These are phyloP conservation scores for Panus rudis DNA, from an alignment of 768 basidiomycete species.

Conservation along the genomic window DNA sequence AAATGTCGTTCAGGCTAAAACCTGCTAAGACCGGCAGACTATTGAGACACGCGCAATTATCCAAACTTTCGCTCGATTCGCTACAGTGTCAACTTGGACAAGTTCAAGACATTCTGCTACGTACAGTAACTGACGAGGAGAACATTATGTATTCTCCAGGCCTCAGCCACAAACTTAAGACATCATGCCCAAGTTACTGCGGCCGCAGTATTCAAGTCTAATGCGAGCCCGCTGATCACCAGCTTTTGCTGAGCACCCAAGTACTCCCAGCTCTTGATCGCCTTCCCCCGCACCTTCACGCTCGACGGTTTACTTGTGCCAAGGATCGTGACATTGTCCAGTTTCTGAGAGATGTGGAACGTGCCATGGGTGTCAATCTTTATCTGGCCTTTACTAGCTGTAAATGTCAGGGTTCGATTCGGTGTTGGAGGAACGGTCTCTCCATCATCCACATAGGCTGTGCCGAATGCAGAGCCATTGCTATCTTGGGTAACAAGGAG, in stretches of 20 bases:
- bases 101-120: too few species aligned
- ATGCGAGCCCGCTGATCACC: conserved; percentile 28
- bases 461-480: conserved; percentile 46
- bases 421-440: conserved; percentile 52
- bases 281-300: conserved; percentile 34
- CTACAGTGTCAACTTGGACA: too few species aligned
- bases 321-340: conserved; percentile 51
- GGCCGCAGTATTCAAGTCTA: conserved; percentile 36
- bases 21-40: too few species aligned
- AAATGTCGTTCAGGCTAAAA: too few species aligned
- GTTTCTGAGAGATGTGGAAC: conserved; percentile 39
- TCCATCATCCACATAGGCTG: conserved; percentile 68
- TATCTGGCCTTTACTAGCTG: conserved; percentile 29
- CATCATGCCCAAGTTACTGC: conserved; percentile 32
- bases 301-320: conserved; percentile 36
- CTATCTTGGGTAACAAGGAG: conserved; percentile 51
- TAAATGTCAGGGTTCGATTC: conserved; percentile 41
- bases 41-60: too few species aligned
- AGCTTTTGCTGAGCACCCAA: conserved; percentile 32
- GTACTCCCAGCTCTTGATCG: conserved; percentile 34
- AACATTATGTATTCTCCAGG: too few species aligned
- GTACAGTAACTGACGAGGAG: too few species aligned
- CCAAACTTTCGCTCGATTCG: too few species aligned
- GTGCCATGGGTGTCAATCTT: conserved; percentile 30
- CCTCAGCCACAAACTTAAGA: too few species aligned